phyloP scores from a whole-genome alignment of 2,329 filamentous ascomycete species.

The Bipolaris gigantea region DNA sequence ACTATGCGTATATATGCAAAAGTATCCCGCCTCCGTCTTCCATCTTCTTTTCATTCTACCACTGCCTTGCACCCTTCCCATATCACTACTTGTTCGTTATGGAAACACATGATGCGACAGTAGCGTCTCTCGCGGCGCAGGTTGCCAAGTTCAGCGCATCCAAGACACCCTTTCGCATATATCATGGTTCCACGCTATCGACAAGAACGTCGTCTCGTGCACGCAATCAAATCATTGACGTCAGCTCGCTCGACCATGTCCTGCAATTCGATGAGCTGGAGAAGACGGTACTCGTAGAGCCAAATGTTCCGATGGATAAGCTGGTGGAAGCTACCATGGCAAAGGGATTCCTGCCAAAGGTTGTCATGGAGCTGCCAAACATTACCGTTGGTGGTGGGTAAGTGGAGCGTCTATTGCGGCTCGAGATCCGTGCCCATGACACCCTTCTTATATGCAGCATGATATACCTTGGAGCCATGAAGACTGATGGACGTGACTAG shows the following conservation, averaged over 20 bases:
- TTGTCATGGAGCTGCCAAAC: constrained; percentile 72
- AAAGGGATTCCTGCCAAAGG: constrained; percentile 61
- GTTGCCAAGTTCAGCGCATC: constrained; percentile 51
- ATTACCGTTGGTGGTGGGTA: constrained; percentile 67
- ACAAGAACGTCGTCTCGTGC: constrained; percentile 51
- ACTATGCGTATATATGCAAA: constrained; percentile 12
- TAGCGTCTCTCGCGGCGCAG: constrained; percentile 30
- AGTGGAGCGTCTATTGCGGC: constrained; percentile 7
- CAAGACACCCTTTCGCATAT: constrained; percentile 57
- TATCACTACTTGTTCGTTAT: constrained; percentile 14
- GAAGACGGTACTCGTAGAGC: constrained; percentile 61
- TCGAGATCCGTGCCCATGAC: background rate
- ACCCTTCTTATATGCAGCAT: background rate
- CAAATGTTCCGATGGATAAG: constrained; percentile 69
- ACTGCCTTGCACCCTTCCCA: background rate
- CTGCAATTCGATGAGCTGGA: constrained; percentile 47
- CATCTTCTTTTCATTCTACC: constrained; percentile 1
- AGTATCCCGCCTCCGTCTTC: constrained; percentile 3
- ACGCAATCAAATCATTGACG: constrained; percentile 51
- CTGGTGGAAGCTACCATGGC: constrained; percentile 61
- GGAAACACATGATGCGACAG: constrained; percentile 33
- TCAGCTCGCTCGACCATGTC: constrained; percentile 53
- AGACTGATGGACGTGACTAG: constrained; percentile 12
- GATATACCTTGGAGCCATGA: background rate
- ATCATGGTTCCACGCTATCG: constrained; percentile 60